Base-by-base conservation (phyloP, 352 stramenopile genomes). In the Pythium guiyangense region DNA sequence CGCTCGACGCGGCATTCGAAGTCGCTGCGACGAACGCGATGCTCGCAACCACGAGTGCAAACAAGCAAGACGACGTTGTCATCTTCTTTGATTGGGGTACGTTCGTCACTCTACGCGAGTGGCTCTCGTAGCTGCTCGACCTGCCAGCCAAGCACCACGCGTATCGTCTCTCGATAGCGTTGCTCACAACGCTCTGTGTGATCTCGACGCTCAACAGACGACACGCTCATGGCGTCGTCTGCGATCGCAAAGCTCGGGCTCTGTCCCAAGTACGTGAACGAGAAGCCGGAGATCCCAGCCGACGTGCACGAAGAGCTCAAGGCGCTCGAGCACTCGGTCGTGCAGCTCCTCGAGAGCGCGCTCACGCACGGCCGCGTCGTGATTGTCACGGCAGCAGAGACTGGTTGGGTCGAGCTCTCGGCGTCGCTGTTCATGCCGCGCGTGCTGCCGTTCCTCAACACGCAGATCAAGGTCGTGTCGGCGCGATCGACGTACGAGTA, bases 311-410 rank as follows among this genome's bases (percentile, higher is more conserved):
- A 64, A 2, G 80, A 94, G 58, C 71, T 97, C 14, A 76, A 79
- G 35, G 71, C 82, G 59, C 72, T 96, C 3, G 81, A 96, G 60
- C 68, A 88, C 25, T 79, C 66, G 22, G 87, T 92, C n/a, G 70
- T 89, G 48, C 69, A 79, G 53, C 59, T 96, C 8, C 67, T 97
- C 1, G 69, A 88, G 48, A 77, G 76, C 22, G 88, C 88, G 3
- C 58, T 95, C 27, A 74, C 62, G 3, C 88, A 78, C 56, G 88
- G 86, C 27, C 77, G 79, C 15, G 87, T 96, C 18, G 74, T 96
- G 29, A 94, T 97, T 40, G 81, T 97, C 39, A 97, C 89, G 2
- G 91, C 91, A 5, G 89, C 89, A 10, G 88, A 97, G 56, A 79
- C 75, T 8, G 88, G 86, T 18, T 97, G 89, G 89, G 85, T 97